Conservation (phyloP, 306 rosid species). For the Pterocarpus macrocarpus region DNA sequence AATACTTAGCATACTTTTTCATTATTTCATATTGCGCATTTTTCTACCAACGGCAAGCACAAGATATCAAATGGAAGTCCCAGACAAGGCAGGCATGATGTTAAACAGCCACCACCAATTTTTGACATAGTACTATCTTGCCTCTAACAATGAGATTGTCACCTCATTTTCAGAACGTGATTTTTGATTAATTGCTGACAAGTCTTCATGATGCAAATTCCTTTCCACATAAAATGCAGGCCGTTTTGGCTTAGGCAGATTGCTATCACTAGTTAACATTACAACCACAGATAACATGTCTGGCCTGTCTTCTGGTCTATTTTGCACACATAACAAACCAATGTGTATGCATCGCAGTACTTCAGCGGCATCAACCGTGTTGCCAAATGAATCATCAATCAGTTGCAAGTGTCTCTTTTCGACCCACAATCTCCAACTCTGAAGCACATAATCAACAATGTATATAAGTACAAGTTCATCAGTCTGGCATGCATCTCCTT, state of each 20-base stretch:
- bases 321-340: constrained; percentile 2
- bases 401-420: not conserved
- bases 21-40: not conserved
- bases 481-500: not conserved
- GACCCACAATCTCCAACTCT: constrained; percentile 29
- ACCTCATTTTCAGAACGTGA: not conserved
- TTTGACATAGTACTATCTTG: not conserved
- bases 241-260: not conserved
- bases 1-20: not conserved
- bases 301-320: not conserved
- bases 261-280: not conserved
- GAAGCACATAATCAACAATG: not conserved
- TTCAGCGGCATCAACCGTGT: not conserved
- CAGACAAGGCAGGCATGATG: not conserved
- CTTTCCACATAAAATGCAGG: constrained; percentile 4
- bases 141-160: constrained; percentile 11
- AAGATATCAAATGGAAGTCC: too few relatives aligned
- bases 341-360: constrained; percentile 8
- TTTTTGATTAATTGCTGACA: not conserved
- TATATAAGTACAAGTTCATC: not conserved
- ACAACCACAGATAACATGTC: not conserved
- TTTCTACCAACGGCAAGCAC: not conserved
- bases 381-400: not conserved
- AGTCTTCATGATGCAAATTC: not conserved
- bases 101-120: not conserved